A percentile compares a stretch with the other conserved stretches of the same genome.
phyloP scores from a whole-genome alignment of 2,329 filamentous ascomycete genomes.

The Dothideomycetes sp. region DNA sequence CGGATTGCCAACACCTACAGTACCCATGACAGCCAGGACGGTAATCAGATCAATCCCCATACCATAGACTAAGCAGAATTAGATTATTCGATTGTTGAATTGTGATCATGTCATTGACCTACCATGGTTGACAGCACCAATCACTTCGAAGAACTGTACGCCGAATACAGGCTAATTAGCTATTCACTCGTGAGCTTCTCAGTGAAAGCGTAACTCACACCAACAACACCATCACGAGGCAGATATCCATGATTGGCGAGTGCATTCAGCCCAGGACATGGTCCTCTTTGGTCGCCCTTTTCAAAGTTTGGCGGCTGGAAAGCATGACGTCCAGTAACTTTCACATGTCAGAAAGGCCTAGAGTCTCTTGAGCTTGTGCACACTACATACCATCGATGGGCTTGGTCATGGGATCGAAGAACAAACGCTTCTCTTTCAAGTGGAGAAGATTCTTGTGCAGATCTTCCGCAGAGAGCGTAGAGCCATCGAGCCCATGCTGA shows the following conservation, averaged over 20 bases:
- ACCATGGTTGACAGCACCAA: constrained; percentile 5
- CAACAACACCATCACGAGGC: constrained; percentile 15
- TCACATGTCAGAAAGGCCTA: constrained; percentile 18
- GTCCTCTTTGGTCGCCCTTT: constrained; percentile 18
- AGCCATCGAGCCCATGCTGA: neutral
- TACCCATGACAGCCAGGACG: constrained; percentile 24
- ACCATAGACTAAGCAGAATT: constrained; percentile 18
- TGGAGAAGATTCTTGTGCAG: neutral
- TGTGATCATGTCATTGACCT: no score
- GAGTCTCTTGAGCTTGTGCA: neutral
- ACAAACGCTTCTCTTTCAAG: neutral
- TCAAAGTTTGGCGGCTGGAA: constrained; percentile 22
- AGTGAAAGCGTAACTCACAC: neutral
- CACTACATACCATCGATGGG: constrained; percentile 10
- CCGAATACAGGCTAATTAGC: no score
- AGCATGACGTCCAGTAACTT: constrained; percentile 21
- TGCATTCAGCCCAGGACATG: constrained; percentile 22
- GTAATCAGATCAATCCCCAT: constrained; percentile 25
- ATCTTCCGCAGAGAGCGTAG: neutral
- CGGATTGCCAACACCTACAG: constrained; percentile 23
- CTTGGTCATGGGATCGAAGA: constrained; percentile 8
- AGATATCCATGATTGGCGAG: constrained; percentile 22
- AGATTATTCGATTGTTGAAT: neutral
- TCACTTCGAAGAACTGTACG: constrained; percentile 6
- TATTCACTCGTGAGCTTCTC: neutral